A percentile compares a stretch with the other conserved stretches of the same genome.
These are phyloP conservation scores for Fomitiporia mediterranea DNA, from an alignment of 1,284 basidiomycete species.

Conservation along the genomic window DNA sequence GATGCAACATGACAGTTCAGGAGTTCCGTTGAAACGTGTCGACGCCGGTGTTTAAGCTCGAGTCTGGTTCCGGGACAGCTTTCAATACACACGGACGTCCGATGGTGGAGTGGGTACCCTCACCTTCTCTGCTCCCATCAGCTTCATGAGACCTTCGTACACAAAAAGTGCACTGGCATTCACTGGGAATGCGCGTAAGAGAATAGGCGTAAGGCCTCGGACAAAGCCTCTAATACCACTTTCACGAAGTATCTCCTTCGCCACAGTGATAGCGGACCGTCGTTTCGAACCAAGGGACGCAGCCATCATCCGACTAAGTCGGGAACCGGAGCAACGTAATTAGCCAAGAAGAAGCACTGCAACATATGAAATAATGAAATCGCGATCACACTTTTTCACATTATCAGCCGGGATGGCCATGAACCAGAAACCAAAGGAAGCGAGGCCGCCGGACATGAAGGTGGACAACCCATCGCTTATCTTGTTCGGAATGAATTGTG, in stretches of 20 bases:
- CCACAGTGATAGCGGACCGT: constrained; percentile 45
- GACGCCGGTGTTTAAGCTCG: constrained; percentile 23
- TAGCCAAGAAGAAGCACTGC: not conserved
- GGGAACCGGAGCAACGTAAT: not conserved
- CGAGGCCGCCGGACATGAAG: constrained; percentile 66
- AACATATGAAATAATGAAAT: constrained; percentile 14
- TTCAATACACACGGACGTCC: not conserved
- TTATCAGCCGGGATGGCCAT: constrained; percentile 76
- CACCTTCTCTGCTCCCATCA: constrained; percentile 65
- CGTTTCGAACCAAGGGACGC: constrained; percentile 39
- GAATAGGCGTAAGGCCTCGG: constrained; percentile 53
- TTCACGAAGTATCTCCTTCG: constrained; percentile 43
- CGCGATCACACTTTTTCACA: constrained; percentile 71
- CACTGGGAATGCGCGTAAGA: constrained; percentile 66
- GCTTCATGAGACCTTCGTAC: constrained; percentile 62
- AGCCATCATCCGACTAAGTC: constrained; percentile 56
- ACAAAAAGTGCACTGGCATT: constrained; percentile 71
- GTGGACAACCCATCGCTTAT: constrained; percentile 60
- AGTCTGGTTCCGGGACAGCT: constrained; percentile 6
- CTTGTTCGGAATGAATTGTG: constrained; percentile 29
- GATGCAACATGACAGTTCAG: constrained; percentile 12
- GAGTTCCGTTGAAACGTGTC: constrained; percentile 17
- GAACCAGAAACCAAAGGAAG: constrained; percentile 58
- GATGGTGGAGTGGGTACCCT: not conserved
- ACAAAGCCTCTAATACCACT: constrained; percentile 58